These are phyloP conservation scores for Agarophyton chilense DNA, from an alignment of 23 red algal species.

Conservation along the genomic window DNA sequence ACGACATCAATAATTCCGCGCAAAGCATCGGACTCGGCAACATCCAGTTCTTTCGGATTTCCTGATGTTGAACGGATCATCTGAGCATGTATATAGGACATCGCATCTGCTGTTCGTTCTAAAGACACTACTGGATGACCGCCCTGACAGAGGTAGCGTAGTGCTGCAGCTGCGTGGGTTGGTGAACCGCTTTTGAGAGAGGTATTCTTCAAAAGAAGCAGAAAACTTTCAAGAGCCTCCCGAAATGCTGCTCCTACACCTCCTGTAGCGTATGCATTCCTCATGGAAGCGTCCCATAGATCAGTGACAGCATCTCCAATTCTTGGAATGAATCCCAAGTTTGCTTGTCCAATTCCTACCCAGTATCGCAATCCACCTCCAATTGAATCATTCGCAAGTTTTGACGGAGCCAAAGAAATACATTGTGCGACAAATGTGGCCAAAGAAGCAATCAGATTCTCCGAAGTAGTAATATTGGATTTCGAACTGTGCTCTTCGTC, in stretches of 20 bases:
- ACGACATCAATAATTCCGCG: constrained; percentile 46
- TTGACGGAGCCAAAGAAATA: constrained; percentile 63
- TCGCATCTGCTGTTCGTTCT: constrained; percentile 43
- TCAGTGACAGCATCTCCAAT: constrained; percentile 74
- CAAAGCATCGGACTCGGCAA: constrained; percentile 37
- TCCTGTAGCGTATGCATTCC: constrained; percentile 55
- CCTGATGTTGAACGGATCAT: constrained; percentile 15
- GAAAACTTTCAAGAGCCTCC: constrained; percentile 53
- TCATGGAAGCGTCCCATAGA: constrained; percentile 68
- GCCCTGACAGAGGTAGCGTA: constrained; percentile 54
- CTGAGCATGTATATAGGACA: constrained; percentile 28
- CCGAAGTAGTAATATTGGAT: constrained; percentile 22
- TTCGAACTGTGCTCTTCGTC: background rate
- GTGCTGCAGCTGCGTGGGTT: constrained; percentile 50
- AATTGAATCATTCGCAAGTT: constrained; percentile 53
- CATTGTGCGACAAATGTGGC: constrained; percentile 54
- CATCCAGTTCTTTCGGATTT: constrained; percentile 18
- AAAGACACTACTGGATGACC: constrained; percentile 72
- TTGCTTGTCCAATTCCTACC: constrained; percentile 53
- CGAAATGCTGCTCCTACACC: constrained; percentile 65
- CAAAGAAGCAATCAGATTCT: constrained; percentile 59
- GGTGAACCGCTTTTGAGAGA: constrained; percentile 38
- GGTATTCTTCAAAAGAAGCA: constrained; percentile 36
- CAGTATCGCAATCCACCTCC: constrained; percentile 69
- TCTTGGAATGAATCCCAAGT: constrained; percentile 50